phyloP scores from a whole-genome alignment of 352 stramenopile genomes.

The Phytophthora fragariaefolia region DNA sequence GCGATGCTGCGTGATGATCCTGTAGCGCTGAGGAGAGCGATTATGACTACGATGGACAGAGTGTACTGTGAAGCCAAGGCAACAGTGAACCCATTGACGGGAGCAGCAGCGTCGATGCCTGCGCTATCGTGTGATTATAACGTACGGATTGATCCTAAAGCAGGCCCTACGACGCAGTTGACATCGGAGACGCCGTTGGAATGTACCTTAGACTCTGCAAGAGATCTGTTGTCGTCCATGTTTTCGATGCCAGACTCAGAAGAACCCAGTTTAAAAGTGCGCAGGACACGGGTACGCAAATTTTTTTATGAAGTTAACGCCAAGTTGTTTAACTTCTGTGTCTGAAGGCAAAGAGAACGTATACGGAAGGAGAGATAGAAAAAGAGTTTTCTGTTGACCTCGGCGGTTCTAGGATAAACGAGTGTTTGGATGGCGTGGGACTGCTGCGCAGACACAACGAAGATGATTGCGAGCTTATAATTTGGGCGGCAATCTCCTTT shows the following conservation, averaged over 20 bases:
- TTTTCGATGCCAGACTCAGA: slow-evolving; percentile 26
- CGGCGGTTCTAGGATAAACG: slow-evolving; percentile 25
- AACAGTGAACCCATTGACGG: slow-evolving; percentile 24
- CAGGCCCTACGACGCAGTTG: slow-evolving; percentile 27
- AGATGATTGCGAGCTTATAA: slow-evolving; percentile 30
- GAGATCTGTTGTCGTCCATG: slow-evolving; percentile 23
- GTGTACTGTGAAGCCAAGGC: slow-evolving; percentile 40
- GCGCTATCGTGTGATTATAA: slow-evolving; percentile 32
- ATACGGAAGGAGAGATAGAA: slow-evolving; percentile 25
- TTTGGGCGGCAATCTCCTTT: slow-evolving; percentile 39
- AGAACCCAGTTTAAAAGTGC: slow-evolving; percentile 22
- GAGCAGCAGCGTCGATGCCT: slow-evolving; percentile 30
- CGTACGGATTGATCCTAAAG: slow-evolving; percentile 24
- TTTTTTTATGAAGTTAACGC: no score
- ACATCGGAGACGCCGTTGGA: slow-evolving; percentile 37
- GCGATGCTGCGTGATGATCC: slow-evolving; percentile 12
- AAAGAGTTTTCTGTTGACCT: slow-evolving; percentile 34
- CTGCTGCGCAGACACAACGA: slow-evolving; percentile 30
- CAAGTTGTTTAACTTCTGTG: no score
- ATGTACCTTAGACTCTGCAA: slow-evolving; percentile 30
- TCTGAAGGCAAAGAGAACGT: slow-evolving; percentile 22
- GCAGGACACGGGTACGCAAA: slow-evolving; percentile 25
- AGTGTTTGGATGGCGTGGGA: slow-evolving; percentile 31
- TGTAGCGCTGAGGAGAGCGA: slow-evolving; percentile 28
- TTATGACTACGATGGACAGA: slow-evolving; percentile 30